phyloP scores from a whole-genome alignment of 2,329 filamentous ascomycete genomes.

The Cytospora paraplurivora region DNA sequence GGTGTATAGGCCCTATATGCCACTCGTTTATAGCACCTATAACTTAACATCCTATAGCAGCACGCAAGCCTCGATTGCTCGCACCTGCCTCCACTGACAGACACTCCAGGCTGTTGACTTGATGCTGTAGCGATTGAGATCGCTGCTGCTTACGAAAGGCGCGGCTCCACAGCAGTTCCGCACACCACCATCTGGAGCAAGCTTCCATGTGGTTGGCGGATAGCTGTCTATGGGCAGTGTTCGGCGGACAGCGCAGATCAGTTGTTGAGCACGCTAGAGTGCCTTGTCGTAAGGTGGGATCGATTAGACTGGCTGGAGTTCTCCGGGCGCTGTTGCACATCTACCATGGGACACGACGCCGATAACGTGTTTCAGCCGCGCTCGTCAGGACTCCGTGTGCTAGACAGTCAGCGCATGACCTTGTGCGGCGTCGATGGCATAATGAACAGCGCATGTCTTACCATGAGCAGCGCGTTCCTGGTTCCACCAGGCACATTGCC shows the following conservation, averaged over 20 bases:
- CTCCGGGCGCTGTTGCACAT: not conserved
- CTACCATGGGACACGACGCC: not conserved
- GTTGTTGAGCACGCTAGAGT: constrained; percentile 4
- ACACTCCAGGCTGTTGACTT: constrained; percentile 15
- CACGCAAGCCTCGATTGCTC: constrained; percentile 13
- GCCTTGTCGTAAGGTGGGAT: not conserved
- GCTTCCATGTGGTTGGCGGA: constrained; percentile 23
- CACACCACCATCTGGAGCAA: constrained; percentile 13
- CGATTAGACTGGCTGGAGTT: constrained; percentile 4
- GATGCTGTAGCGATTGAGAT: constrained; percentile 12
- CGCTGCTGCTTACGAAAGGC: constrained; percentile 13
- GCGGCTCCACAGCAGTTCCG: constrained; percentile 18
- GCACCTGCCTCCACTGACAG: constrained; percentile 17
- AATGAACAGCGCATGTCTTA: not conserved
- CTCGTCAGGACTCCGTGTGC: not conserved
- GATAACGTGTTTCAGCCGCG: constrained; percentile 5
- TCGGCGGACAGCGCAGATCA: constrained; percentile 12
- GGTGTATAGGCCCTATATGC: constrained; percentile 22
- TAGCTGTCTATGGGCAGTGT: not conserved
- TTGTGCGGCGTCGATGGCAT: not conserved
- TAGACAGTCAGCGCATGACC: constrained; percentile 1
- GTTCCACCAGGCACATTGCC: not conserved
- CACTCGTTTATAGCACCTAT: constrained; percentile 22
- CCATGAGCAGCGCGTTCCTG: not conserved
- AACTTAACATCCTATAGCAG: constrained; percentile 22